Base-by-base conservation (phyloP, 345 rosid species). In the Pistacia atlantica region DNA sequence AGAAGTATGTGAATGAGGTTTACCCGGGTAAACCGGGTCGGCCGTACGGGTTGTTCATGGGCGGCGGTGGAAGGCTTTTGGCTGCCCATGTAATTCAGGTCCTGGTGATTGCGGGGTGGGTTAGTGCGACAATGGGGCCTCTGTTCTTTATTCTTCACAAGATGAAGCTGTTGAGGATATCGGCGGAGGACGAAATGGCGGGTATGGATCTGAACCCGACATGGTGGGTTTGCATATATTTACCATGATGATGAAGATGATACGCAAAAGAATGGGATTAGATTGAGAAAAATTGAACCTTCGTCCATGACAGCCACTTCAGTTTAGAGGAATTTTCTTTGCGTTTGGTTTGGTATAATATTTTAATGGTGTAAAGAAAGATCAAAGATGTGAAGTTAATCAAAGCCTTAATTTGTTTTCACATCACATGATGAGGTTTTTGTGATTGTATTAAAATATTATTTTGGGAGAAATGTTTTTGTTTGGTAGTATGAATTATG, bases 211-310 rank as follows among this genome's bases (percentile, higher is more conserved):
- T 89, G 67, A 22, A 22, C 98, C 74, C 84, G 95, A 8, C 98
- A 95, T 17, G 98, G 98, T 2, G 98, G 98, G 0, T 87, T 91
- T 57, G 98, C 98, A 33, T 95, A 95, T 78, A 75, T 85, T 1
- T 92, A 95, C 79, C 84, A 90, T 68, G 97, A 94, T 8, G 87
- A 86, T 11, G 90, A 86, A 6, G 93, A 87, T 42, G 97, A 91
- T 0, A 46, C 76, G 0, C 82, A 54, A 0, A 78, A 38, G 28
- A 45, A 77, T 18, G 96, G 83, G 12, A 74, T 72, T 72, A 85
- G 77, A 37, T 9, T 90, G 82, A 81, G 77, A 35, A 83, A 78
- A 66, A 69, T 89, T 20, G 88, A 68, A 45, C 87, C 86, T 0
- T 4, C 73, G 25, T 69, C 76, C 12, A 11, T 83, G 13, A 69